Evolutionary conservation across 208 protist genomes (phyloP), one percentile per base, ranked within the genome.

Genomic region (Trypanosoma theileri): DNA sequence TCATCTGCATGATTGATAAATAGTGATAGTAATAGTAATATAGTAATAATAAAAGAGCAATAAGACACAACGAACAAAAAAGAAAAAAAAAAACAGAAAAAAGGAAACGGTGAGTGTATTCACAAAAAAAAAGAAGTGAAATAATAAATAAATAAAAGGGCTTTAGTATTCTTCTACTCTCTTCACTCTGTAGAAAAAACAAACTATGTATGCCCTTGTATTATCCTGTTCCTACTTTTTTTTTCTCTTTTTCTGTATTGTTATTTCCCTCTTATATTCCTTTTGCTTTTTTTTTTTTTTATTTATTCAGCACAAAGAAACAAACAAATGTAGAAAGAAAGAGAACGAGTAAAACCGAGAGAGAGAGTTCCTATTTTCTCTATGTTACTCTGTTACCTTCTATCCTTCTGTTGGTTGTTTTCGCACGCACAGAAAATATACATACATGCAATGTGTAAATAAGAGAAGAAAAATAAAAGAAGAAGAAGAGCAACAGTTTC

Each of bases 391-490:
- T 35, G 28, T 35, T 35, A 35, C 6, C 28, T 35, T 35, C 6
- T 35, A 35, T 35, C 28, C 28, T 35, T 35, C 28, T 35, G 6
- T 35, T 35, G 1, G 28, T 35, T 35, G 1, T 35, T 35, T 35
- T 35, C 6, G 28, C 6, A 35, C 28, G 28, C 28, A 6, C 6
- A 35, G 4, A 16, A 66, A 14, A 66, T 19, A 66, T 13, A 66
- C 28, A 35, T 35, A 35, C 28, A 35, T 35, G 14, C 13, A 65
- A 59, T 68, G 0, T 12, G 21, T 7, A 45, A 1, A 58, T 56
- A 28, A 57, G 10, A 54, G 51, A 8, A 3, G 35, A 71, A 21
- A 55, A 50, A 66, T 67, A 71, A 62, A 57, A 59, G 46, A 66
- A 72, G n/a, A 55, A 56, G 28, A 35, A 35, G 28, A 35, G 28